Evolutionary conservation across 2,329 filamentous ascomycete species (phyloP), one percentile per base, ranked within the genome.

Genomic region (Dactylellina parvicollis): DNA sequence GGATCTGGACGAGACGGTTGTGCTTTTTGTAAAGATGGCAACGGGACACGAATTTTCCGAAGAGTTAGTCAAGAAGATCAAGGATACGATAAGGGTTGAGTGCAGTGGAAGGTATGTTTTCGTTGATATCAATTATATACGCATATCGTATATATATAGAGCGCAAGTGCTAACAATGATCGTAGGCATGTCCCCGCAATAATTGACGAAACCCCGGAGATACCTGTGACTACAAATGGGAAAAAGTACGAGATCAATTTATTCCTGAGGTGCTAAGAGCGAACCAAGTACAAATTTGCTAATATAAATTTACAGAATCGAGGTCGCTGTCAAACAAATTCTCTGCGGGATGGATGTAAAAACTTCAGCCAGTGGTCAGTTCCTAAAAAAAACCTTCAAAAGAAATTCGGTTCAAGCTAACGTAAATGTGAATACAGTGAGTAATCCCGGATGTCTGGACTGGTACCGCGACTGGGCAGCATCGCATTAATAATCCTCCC

Each of bases 261-360:
- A 49, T 75, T 78, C 60, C 77, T 14, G n/a, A 3, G 40, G 14
- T 38, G 4, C 5, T 40, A n/a, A 28, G 3, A 5, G n/a, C 4
- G 16, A 42, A 42, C 4, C 8, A 42, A 4, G n/a, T 16, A 42
- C 8, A 9, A 42, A 28, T 14, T 49, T 49, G 44, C 5, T 36
- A 34, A 50, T 54, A 14, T 34, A 49, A 52, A 64, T 16, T n/a
- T 38, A 47, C 38, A 91, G 89, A 82, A 92, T 99, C 71, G 94
- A 99, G 80, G 92, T 96, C 50, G 92, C 92, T 0, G 94, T 98
- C 4, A 98, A 98, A 84, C 93, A 97, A 81, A 97, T 98, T 46
- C 82, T 99, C 1, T 96, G 92, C 26, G 94, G 93, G 0, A 83
- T 93, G 81, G 87, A 91, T 57, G 88, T 97, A 76, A 93, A 92